These are phyloP conservation scores for Zoysia matrella DNA, from an alignment of 202 grass and related monocot genomes.

Conservation along the genomic window DNA sequence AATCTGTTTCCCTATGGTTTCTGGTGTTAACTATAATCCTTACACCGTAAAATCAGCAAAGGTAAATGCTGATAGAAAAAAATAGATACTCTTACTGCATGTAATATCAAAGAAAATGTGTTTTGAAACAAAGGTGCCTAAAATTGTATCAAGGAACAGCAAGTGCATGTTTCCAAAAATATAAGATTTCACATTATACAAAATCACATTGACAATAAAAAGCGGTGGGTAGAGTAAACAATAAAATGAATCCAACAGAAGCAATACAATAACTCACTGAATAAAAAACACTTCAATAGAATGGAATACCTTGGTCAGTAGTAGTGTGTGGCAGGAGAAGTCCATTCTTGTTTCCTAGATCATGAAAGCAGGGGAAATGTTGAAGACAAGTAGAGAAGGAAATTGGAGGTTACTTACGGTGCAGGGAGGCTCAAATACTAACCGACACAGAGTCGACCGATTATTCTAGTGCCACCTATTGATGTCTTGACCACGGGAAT, in stretches of 20 bases:
- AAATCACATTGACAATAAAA: neutral
- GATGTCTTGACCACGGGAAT: slow-evolving; percentile 74
- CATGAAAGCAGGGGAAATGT: slow-evolving; percentile 10
- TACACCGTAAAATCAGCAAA: neutral
- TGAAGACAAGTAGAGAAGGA: slow-evolving; percentile 20
- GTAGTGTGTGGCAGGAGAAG: slow-evolving; percentile 93
- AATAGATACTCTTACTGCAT: neutral
- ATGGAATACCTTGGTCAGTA: slow-evolving; percentile 86
- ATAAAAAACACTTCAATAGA: slow-evolving; percentile 26
- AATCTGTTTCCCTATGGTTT: neutral
- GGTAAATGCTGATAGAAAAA: neutral
- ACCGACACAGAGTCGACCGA: slow-evolving; percentile 64
- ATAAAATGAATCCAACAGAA: slow-evolving; percentile 3
- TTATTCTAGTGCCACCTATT: no score
- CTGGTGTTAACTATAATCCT: neutral
- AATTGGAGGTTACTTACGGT: neutral
- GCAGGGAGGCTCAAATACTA: slow-evolving; percentile 14
- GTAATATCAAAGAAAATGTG: neutral
- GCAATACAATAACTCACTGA: neutral
- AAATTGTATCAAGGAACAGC: neutral
- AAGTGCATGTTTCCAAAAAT: neutral
- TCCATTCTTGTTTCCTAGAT: slow-evolving; percentile 8
- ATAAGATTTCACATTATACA: neutral
- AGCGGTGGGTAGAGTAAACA: neutral
- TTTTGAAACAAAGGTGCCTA: neutral